These are phyloP conservation scores for Oidiodendron maius DNA, from an alignment of 495 filamentous ascomycete species.

Conservation along the genomic window DNA sequence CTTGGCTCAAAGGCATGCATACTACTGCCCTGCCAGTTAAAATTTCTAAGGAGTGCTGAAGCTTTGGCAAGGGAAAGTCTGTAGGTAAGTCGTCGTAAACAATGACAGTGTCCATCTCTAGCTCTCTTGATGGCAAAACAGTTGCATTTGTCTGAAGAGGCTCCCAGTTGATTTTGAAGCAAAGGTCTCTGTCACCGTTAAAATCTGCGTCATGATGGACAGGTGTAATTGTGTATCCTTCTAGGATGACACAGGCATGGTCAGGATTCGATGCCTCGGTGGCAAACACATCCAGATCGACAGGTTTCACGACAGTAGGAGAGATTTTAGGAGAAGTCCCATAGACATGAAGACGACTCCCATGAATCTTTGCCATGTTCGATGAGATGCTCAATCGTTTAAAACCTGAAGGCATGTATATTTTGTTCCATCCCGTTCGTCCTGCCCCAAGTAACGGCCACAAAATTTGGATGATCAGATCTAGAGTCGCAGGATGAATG, in stretches of 20 bases:
- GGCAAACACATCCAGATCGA: constrained; percentile 31
- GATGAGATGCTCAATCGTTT: constrained; percentile 25
- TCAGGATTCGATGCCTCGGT: constrained; percentile 15
- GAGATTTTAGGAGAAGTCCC: constrained; percentile 26
- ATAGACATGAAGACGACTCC: constrained; percentile 27
- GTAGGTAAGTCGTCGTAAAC: constrained; percentile 3
- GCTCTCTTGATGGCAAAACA: constrained; percentile 18
- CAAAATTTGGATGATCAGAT: constrained; percentile 21
- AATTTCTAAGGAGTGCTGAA: background rate
- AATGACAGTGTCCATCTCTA: constrained; percentile 21
- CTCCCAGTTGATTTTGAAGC: constrained; percentile 33
- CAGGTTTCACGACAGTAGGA: constrained; percentile 22
- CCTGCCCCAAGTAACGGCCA: constrained; percentile 40
- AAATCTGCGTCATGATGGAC: constrained; percentile 21
- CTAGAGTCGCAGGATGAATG: constrained; percentile 16
- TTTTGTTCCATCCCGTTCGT: constrained; percentile 28
- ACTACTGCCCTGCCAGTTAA: background rate
- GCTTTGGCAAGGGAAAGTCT: background rate
- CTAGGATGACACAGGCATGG: constrained; percentile 26
- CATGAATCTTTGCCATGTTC: constrained; percentile 21
- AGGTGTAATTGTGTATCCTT: constrained; percentile 30
- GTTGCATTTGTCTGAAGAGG: constrained; percentile 17
- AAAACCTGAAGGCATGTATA: constrained; percentile 40
- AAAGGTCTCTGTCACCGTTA: constrained; percentile 20
- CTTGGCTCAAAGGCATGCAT: background rate